Conservation (phyloP, 2,329 filamentous ascomycete species). For the Myriosclerotinia duriaeana region DNA sequence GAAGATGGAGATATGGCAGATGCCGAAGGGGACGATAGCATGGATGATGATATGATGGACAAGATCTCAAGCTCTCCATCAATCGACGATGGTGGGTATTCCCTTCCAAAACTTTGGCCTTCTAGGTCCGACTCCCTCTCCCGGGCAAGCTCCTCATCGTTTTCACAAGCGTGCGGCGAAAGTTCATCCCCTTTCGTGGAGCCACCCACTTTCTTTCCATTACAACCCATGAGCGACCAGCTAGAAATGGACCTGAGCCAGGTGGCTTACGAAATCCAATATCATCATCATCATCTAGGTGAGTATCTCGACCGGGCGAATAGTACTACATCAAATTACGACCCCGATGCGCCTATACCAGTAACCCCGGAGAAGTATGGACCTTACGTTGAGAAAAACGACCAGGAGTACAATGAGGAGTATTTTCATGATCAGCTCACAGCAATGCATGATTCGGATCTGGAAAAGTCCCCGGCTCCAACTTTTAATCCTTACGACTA, state of each 20-base stretch:
- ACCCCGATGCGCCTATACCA: conserved; percentile 39
- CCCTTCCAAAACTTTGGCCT: conserved; percentile 38
- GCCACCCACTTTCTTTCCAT: conserved; percentile 36
- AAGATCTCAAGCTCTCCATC: conserved; percentile 98
- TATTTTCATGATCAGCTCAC: conserved; percentile 28
- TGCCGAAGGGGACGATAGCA: conserved; percentile 68
- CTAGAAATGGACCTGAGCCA: conserved; percentile 35
- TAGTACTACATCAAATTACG: conserved; percentile 48
- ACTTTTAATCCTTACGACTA: conserved; percentile 22
- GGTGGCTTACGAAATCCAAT: conserved; percentile 30
- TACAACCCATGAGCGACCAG: conserved; percentile 29
- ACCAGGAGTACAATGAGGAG: conserved; percentile 31
- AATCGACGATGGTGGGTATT: conserved; percentile 95
- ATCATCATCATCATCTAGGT: conserved; percentile 52
- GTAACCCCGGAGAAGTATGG: conserved; percentile 11
- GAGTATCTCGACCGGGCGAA: conserved; percentile 44
- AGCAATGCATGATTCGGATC: conserved; percentile 11
- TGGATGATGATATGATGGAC: conserved; percentile 92
- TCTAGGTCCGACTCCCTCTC: conserved; percentile 36
- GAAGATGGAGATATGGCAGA: conserved; percentile 66
- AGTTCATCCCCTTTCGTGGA: conserved; percentile 40
- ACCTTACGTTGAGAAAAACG: conserved; percentile 26
- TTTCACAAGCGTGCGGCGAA: conserved; percentile 41
- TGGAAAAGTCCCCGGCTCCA: background rate
- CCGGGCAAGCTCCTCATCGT: conserved; percentile 27